phyloP scores from a whole-genome alignment of 176 grass and related monocot genomes.

The Pharus latifolius region DNA sequence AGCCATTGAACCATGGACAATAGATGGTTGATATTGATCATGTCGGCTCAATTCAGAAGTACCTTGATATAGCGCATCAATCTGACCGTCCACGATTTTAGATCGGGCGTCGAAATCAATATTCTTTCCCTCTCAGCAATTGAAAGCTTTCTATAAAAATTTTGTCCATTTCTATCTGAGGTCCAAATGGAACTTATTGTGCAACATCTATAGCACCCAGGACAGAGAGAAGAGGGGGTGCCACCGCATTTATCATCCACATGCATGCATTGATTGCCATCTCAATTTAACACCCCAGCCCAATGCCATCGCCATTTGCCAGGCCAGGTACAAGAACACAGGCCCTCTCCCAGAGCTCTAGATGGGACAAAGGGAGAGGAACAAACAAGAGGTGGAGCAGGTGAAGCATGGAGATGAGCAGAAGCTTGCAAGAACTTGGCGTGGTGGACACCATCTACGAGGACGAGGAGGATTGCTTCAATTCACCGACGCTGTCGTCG shows the following conservation, averaged over 20 bases:
- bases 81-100: no score
- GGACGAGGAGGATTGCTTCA: conserved; percentile 55
- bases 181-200: no score
- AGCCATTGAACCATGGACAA: no score
- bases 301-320: conserved; percentile 20
- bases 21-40: no score
- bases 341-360: neutral
- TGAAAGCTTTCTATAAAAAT: no score
- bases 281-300: conserved; percentile 40
- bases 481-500: conserved; percentile 38
- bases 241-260: conserved; percentile 77
- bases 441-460: conserved; percentile 97
- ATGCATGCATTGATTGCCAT: conserved; percentile 88
- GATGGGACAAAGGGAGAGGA: neutral
- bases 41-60: no score
- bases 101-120: no score
- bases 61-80: no score
- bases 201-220: no score
- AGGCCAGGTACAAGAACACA: neutral
- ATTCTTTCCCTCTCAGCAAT: no score
- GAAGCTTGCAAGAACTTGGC: conserved; percentile 66
- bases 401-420: conserved; percentile 43
- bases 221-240: conserved; percentile 7
- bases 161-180: no score
- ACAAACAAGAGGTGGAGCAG: neutral